phyloP scores from a whole-genome alignment of 2,329 filamentous ascomycete species.

The Aureobasidium melanogenum region DNA sequence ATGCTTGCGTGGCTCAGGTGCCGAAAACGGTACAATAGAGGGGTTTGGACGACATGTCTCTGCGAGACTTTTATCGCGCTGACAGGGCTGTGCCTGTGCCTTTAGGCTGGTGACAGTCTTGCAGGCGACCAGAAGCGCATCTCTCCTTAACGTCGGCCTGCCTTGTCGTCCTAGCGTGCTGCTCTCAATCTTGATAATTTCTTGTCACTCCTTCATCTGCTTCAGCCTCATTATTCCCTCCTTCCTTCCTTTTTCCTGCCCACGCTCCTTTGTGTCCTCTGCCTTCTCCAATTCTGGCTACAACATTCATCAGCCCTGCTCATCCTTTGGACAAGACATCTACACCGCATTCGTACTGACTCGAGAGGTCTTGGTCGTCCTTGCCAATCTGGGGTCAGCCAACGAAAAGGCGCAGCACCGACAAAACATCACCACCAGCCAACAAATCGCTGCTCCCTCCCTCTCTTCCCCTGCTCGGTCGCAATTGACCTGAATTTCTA shows the following conservation, averaged over 20 bases:
- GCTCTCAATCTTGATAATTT: not conserved
- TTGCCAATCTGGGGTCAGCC: constrained; percentile 6
- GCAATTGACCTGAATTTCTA: not conserved
- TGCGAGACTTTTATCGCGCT: not conserved
- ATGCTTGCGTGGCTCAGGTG: not conserved
- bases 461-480: not conserved
- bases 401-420: constrained; percentile 1
- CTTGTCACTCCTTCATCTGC: not conserved
- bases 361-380: not conserved
- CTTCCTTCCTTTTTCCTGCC: not conserved
- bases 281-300: not conserved
- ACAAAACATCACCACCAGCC: not conserved
- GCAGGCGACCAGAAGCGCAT: constrained; percentile 2
- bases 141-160: constrained; percentile 3
- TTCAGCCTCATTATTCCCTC: not conserved
- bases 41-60: not conserved
- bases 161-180: not conserved
- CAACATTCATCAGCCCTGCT: not conserved
- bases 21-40: not conserved
- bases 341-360: not conserved
- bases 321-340: not conserved
- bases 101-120: not conserved
- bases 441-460: not conserved
- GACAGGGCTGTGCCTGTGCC: not conserved
- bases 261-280: not conserved